These are phyloP conservation scores for Dactylis glomerata DNA, from an alignment of 176 grass and related monocot genomes.

Conservation along the genomic window DNA sequence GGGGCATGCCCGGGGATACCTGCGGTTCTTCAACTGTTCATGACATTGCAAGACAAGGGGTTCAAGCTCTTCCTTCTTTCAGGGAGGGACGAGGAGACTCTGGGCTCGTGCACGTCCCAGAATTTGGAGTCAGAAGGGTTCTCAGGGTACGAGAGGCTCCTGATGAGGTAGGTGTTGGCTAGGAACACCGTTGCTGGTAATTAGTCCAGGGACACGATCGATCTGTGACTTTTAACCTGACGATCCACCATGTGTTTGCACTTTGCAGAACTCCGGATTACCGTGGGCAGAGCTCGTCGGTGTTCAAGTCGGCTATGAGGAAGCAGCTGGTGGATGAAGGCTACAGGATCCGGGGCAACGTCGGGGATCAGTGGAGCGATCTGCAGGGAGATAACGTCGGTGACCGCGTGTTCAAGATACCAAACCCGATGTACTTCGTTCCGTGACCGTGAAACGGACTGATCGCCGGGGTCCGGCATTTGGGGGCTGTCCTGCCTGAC, in stretches of 20 bases:
- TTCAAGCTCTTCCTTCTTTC: slow-evolving; percentile 86
- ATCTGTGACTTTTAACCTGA: neutral
- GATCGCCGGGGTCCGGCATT: neutral
- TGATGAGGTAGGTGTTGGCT: slow-evolving; percentile 55
- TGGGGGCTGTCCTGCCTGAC: neutral
- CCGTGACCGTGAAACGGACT: slow-evolving; percentile 33
- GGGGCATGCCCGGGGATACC: slow-evolving; percentile 56
- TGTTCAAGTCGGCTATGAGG: slow-evolving; percentile 82
- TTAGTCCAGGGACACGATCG: neutral
- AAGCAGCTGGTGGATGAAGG: slow-evolving; percentile 71
- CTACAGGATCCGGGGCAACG: slow-evolving; percentile 76
- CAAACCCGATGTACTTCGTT: slow-evolving; percentile 96
- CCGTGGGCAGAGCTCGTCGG: slow-evolving; percentile 58
- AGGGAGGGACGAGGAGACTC: slow-evolving; percentile 61
- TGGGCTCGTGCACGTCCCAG: slow-evolving; percentile 42
- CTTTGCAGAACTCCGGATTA: slow-evolving; percentile 46
- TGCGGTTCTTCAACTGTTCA: slow-evolving; percentile 48
- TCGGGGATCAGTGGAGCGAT: slow-evolving; percentile 97
- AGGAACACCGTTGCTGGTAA: neutral
- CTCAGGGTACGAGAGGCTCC: slow-evolving; percentile 65
- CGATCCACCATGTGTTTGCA: slow-evolving; percentile 10
- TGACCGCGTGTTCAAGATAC: slow-evolving; percentile 87
- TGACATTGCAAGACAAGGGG: slow-evolving; percentile 42
- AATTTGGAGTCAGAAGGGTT: slow-evolving; percentile 68
- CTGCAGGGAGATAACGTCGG: slow-evolving; percentile 64